Evolutionary conservation across 2,329 filamentous ascomycete genomes (phyloP), one percentile per base, ranked within the genome.

Genomic region (Anisogramma anomala): DNA sequence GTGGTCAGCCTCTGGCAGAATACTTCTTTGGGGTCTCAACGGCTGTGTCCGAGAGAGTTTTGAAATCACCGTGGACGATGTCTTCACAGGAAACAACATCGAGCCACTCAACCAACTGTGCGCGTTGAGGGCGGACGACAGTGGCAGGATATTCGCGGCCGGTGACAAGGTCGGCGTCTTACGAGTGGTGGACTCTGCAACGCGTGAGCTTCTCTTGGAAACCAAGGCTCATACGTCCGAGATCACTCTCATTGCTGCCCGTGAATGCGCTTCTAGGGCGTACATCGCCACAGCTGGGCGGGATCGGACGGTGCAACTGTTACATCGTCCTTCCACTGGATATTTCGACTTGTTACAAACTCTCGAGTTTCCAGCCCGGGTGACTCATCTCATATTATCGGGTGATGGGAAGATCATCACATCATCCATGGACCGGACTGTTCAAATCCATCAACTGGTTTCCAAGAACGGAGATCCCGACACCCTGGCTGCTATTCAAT

Each of bases 221-320:
- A 81, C 81, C 31, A 91, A 93, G 57, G 91, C 88, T 20, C 91
- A 98, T 57, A 75, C 82, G 4, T 79, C 79, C 6, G 86, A 95
- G 53, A 83, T 94, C 48, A 85, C 85, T 28, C 83, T 82, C 52
- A 81, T 96, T 50, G 76, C 80, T 15, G 68, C 93, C 4, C 77
- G 78, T 52, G 75, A 84, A 50, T 69, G 70, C 33, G 67, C 72
- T 1, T 66, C 71, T 1, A 69, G 65, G 34, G 72, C 77, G 26
- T 66, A 94, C 33, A 69, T 96, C 51, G 89, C 84, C 14, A 87
- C 81, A 9, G 88, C 82, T 55, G 84, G 86, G 26, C 74, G 91
- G 49, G 91, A 98, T 60, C 80, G 91, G 37, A 94, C 83, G n/a
- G 76, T 89, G 1, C 91, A 98, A 58, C 65, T 98, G n/a, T 96